A percentile compares a stretch with the other conserved stretches of the same genome.
Conservation (phyloP, 2,329 filamentous ascomycete genomes). For the Emmonsiellopsis sp. region DNA sequence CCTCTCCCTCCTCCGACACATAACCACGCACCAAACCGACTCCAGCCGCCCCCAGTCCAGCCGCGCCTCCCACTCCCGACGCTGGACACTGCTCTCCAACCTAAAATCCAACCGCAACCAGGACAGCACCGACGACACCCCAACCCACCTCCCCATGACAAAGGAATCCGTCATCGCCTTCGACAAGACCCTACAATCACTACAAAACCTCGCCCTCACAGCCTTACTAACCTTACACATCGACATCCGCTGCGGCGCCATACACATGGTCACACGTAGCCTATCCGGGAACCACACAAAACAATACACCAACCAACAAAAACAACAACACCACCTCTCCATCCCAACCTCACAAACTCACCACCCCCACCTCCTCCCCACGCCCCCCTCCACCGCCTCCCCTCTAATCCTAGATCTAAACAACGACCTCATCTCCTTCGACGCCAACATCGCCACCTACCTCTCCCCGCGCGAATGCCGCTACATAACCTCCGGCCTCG, state of each 20-base stretch:
- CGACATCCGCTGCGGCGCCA: constrained; percentile 76
- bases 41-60: constrained; percentile 39
- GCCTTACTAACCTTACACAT: constrained; percentile 80
- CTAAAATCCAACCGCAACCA: constrained; percentile 47
- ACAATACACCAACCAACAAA: neutral
- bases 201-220: constrained; percentile 68
- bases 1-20: constrained; percentile 69
- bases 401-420: constrained; percentile 76
- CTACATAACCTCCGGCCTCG: constrained; percentile 70
- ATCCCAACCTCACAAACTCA: neutral
- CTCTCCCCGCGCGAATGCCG: constrained; percentile 61
- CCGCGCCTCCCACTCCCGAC: constrained; percentile 49
- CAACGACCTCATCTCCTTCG: constrained; percentile 73
- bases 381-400: constrained; percentile 35
- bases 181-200: constrained; percentile 75
- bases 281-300: constrained; percentile 44
- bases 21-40: constrained; percentile 69
- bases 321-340: constrained; percentile 8
- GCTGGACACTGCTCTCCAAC: constrained; percentile 75
- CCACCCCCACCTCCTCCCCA: constrained; percentile 31
- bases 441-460: constrained; percentile 68
- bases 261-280: constrained; percentile 64
- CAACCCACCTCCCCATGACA: constrained; percentile 80
- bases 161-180: constrained; percentile 78
- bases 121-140: constrained; percentile 34